A percentile compares a stretch with the other conserved stretches of the same genome.
Conservation (phyloP, 495 filamentous ascomycete species). For the Penicillium longicatenatum region DNA sequence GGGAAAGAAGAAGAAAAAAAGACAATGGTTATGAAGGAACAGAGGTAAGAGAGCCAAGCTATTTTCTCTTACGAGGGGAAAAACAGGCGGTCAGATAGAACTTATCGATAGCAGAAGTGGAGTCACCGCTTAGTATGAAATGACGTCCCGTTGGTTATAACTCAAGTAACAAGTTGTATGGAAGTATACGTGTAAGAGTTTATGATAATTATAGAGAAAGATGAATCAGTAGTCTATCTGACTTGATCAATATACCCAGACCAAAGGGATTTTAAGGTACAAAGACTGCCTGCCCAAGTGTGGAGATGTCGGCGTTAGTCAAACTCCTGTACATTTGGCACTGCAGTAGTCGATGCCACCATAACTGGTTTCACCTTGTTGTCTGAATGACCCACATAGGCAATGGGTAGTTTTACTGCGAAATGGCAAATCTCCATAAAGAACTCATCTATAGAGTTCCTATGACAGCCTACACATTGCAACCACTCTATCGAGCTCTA, state of each 20-base stretch:
- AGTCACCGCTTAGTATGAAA: not conserved
- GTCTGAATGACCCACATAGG: not conserved
- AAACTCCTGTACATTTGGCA: constrained; percentile 11
- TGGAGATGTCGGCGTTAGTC: constrained; percentile 12
- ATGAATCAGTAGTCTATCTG: too few relatives aligned
- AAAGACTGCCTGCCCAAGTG: constrained; percentile 15
- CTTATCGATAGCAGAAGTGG: not conserved
- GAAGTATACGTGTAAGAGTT: too few relatives aligned
- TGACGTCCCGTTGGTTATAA: not conserved
- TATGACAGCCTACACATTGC: too few relatives aligned
- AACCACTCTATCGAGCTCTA: too few relatives aligned
- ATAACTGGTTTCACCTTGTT: not conserved
- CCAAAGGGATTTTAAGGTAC: not conserved
- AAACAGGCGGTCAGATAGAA: constrained; percentile 3
- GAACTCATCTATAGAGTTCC: not conserved
- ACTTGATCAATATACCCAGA: too few relatives aligned
- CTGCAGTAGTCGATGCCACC: constrained; percentile 12
- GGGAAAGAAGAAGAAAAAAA: constrained; percentile 6
- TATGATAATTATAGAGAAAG: too few relatives aligned
- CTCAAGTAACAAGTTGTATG: too few relatives aligned
- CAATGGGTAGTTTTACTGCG: too few relatives aligned
- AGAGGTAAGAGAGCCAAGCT: not conserved
- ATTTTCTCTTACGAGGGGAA: not conserved
- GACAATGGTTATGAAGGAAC: too few relatives aligned
- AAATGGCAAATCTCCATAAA: not conserved